Evolutionary conservation across 176 grass and related monocot species (phyloP).

Genomic region (Cenchrus purpureus): DNA sequence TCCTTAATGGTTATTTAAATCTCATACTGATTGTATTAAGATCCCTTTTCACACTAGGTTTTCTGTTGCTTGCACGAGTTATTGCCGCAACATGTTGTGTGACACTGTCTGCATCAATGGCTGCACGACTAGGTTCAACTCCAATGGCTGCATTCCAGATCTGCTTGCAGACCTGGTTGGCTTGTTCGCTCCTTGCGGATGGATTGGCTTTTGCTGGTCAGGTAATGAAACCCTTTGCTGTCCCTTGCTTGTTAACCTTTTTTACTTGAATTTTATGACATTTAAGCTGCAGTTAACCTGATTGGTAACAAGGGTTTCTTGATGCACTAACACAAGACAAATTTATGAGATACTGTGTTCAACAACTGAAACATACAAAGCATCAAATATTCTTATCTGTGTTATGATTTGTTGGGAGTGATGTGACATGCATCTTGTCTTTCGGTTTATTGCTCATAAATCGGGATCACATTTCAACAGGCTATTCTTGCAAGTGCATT

Average conservation of each 20-base stretch:
- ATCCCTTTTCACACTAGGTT: conserved; percentile 46
- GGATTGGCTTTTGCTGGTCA: conserved; percentile 97
- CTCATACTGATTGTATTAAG: conserved; percentile 1
- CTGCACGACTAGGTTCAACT: conserved; percentile 69
- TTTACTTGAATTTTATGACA: background rate
- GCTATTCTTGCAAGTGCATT: conserved; percentile 94
- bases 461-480: conserved; percentile 40
- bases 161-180: conserved; percentile 89
- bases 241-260: background rate
- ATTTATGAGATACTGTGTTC: background rate
- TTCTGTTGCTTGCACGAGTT: conserved; percentile 68
- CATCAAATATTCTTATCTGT: background rate
- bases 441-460: conserved; percentile 17
- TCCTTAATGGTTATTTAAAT: background rate
- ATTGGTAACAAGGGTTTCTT: background rate
- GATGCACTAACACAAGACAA: background rate
- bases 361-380: background rate
- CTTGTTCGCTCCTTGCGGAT: conserved; percentile 87
- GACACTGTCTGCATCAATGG: conserved; percentile 86
- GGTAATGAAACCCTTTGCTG: conserved; percentile 42
- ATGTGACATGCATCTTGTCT: conserved; percentile 5
- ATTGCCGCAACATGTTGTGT: conserved; percentile 89
- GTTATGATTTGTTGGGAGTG: background rate
- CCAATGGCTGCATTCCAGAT: conserved; percentile 96
- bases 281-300: background rate